Evolutionary conservation across 768 basidiomycete species (phyloP).

Genomic region (Boletellus ananas): DNA sequence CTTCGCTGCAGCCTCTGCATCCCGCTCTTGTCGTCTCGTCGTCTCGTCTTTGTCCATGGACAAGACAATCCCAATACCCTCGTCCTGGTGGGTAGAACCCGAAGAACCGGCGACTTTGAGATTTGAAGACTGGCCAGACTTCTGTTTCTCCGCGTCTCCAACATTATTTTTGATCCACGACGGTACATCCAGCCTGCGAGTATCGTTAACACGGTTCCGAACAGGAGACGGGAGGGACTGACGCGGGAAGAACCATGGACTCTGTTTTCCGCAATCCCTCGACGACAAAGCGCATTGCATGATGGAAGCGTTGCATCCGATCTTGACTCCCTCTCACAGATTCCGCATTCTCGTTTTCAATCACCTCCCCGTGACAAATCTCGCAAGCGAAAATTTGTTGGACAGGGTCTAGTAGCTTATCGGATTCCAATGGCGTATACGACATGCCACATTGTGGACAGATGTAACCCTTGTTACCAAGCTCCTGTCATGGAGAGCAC

Average conservation of each 20-base stretch:
- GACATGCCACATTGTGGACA: slow-evolving; percentile 84
- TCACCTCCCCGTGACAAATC: slow-evolving; percentile 79
- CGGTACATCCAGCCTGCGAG: slow-evolving; percentile 71
- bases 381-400: slow-evolving; percentile 77
- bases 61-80: slow-evolving; percentile 83
- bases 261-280: slow-evolving; percentile 90
- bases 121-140: slow-evolving; percentile 47
- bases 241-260: slow-evolving; percentile 81
- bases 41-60: slow-evolving; percentile 87
- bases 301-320: slow-evolving; percentile 92
- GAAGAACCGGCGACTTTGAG: slow-evolving; percentile 74
- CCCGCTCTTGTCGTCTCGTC: slow-evolving; percentile 66
- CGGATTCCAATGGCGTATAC: slow-evolving; percentile 83
- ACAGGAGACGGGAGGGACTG: slow-evolving; percentile 28
- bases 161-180: slow-evolving; percentile 77
- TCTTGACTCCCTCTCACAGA: slow-evolving; percentile 84
- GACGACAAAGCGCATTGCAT: slow-evolving; percentile 82
- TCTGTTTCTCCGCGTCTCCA: slow-evolving; percentile 58
- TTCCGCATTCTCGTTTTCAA: slow-evolving; percentile 90
- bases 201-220: slow-evolving; percentile 1
- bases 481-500: slow-evolving; percentile 54
- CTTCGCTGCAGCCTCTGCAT: slow-evolving; percentile 79
- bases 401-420: slow-evolving; percentile 72
- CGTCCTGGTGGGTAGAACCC: slow-evolving; percentile 55
- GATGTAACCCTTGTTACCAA: slow-evolving; percentile 96